Conservation (phyloP, 176 grass and related monocot genomes). For the Aegilops bicornis region DNA sequence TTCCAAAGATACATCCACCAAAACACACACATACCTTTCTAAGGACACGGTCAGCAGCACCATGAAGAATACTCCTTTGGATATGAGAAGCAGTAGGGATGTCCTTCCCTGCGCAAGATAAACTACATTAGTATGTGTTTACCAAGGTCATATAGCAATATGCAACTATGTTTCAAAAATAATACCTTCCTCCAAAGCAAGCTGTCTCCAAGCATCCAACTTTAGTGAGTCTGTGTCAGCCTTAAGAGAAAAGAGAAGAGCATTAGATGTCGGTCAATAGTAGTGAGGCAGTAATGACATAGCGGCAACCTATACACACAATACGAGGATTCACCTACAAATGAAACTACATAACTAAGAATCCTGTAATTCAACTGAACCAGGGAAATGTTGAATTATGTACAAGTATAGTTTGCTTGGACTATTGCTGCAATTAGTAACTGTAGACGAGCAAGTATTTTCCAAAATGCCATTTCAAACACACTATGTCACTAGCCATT, state of each 20-base stretch:
- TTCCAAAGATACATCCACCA: background rate
- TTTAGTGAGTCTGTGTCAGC: constrained; percentile 74
- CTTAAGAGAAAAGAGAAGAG: constrained; percentile 45
- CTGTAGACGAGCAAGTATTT: background rate
- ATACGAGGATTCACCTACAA: background rate
- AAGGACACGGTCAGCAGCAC: constrained; percentile 86
- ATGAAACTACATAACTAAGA: background rate
- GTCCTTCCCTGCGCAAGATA: constrained; percentile 65
- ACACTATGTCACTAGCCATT: background rate
- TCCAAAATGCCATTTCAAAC: background rate
- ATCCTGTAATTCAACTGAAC: background rate
- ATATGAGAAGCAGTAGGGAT: constrained; percentile 47
- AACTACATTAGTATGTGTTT: constrained; percentile 6
- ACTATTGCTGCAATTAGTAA: background rate
- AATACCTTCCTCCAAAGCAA: constrained; percentile 94
- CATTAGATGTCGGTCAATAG: background rate
- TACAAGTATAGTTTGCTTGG: background rate
- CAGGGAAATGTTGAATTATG: background rate
- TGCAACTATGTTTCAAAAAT: background rate
- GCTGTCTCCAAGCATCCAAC: constrained; percentile 91
- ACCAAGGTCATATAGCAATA: constrained; percentile 17
- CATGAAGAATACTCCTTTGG: constrained; percentile 71
- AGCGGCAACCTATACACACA: background rate
- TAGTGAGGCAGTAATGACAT: background rate
- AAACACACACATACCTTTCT: constrained; percentile 56